Percentiles rank a stretch among this genome's conserved stretches.
Conservation (phyloP, 1,284 basidiomycete genomes). For the Moniliophthora roreri region DNA sequence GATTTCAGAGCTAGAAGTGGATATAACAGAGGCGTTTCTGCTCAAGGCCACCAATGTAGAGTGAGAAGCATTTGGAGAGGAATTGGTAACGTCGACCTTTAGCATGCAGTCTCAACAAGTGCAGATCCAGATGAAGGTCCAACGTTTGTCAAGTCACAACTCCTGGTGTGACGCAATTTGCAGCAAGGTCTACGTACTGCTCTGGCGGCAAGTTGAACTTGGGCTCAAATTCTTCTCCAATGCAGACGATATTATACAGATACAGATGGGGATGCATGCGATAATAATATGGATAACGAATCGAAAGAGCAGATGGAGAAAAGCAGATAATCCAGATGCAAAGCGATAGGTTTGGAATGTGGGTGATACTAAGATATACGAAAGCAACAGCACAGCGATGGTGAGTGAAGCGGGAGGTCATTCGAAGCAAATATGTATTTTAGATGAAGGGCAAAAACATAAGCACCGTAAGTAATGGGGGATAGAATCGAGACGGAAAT, state of each 20-base stretch:
- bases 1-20: conserved; percentile 62
- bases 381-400: no score
- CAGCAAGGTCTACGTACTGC: no score
- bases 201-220: no score
- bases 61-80: conserved; percentile 34
- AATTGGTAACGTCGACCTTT: conserved; percentile 35
- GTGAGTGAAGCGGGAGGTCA: no score
- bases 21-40: conserved; percentile 76
- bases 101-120: conserved; percentile 34
- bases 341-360: conserved; percentile 4
- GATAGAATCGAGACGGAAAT: not conserved
- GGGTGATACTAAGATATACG: not conserved
- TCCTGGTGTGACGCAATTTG: no score
- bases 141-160: not conserved
- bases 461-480: not conserved
- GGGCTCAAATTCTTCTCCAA: not conserved
- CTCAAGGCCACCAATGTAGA: conserved; percentile 62
- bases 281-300: conserved; percentile 6
- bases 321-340: not conserved
- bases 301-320: not conserved
- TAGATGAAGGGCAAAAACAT: conserved; percentile 5
- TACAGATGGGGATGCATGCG: conserved; percentile 5
- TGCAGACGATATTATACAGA: not conserved
- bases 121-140: not conserved
- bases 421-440: no score